Base-by-base conservation (phyloP, 2,329 filamentous ascomycete genomes). In the Exutisphaerella laricina region DNA sequence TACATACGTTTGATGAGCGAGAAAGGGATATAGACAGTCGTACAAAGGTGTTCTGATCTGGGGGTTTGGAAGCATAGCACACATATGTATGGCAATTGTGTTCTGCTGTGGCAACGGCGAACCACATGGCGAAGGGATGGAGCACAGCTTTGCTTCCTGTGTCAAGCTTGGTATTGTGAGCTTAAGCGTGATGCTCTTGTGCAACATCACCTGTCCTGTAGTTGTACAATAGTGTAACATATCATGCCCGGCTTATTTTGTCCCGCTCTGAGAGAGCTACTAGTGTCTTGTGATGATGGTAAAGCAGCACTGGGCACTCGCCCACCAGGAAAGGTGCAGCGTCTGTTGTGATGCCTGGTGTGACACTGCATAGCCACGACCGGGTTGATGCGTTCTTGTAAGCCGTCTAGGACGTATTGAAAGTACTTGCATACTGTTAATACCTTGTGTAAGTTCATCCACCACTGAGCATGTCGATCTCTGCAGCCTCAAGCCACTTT, bases 401-500 rank as follows among this genome's bases (percentile, higher is more conserved):
- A n/a, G n/a, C n/a, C n/a, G n/a, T n/a, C n/a, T n/a, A n/a, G n/a
- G n/a, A n/a, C n/a, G n/a, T n/a, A n/a, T n/a, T n/a, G n/a, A n/a
- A n/a, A n/a, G n/a, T n/a, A n/a, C n/a, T n/a, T n/a, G n/a, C n/a
- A n/a, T n/a, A n/a, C n/a, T n/a, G n/a, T n/a, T n/a, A n/a, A n/a
- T n/a, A n/a, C n/a, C n/a, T n/a, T n/a, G n/a, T n/a, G n/a, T n/a
- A 32, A 32, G 28, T 10, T 34, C 33, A 39, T 9, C 21, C 41
- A 10, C 32, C 41, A 22, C 33, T 34, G 16, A 51, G 41, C 6
- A 63, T 65, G 46, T 72, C 68, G 26, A 73, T 69, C 54, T 73
- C 68, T 9, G 69, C 66, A 43, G 70, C 71, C 51, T 72, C 70
- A 4, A 67, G 55, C 71, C 71, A 74, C 41, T 67, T 65, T 23